Evolutionary conservation across 306 rosid species (phyloP), one percentile per base, ranked within the genome.

Genomic region (Urtica urens): DNA sequence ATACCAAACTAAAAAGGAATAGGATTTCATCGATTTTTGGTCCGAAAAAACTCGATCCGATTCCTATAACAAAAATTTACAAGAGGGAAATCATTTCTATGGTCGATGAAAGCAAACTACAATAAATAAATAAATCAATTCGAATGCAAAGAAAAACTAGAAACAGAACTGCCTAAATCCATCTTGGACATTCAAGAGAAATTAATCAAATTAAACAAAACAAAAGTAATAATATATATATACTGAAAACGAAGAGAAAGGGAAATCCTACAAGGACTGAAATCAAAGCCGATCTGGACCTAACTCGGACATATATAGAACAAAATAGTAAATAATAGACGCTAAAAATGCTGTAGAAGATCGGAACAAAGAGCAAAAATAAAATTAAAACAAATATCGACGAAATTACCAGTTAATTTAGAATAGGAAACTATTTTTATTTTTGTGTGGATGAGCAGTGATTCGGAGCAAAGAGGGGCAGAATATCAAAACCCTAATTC

Each of bases 401-500:
- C 13, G 49, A 38, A 15, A 37, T 24, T 45, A 44, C 68, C 51
- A 28, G 38, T 16, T 12, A 26, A 23, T 5, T 29, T 22, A 7
- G 17, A 42, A 22, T 25, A 26, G 43, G 13, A 41, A 42, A 19
- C 6, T 7, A 6, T 18, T 10, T 2, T 0, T 8, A 10, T 22
- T 14, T 29, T 13, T 1, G 49, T 2, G 38, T 27, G 11, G 38
- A 54, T 43, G 19, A 22, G 19, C 43, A 31, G 30, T 35, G 15
- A 35, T 35, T 35, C 40, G 10, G n/a, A 3, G n/a, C 23, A 21
- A 52, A 43, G 10, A 55, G 25, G 47, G 35, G 18, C 9, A 2
- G 30, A 22, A 17, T 13, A 43, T 14, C 30, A 30, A 56, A 56
- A 56, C 51, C 51, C 51, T 42, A 56, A 56, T 28, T 20, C 42